phyloP scores from a whole-genome alignment of 805 yeast genomes.

The Limtongozyma cylindracea region DNA sequence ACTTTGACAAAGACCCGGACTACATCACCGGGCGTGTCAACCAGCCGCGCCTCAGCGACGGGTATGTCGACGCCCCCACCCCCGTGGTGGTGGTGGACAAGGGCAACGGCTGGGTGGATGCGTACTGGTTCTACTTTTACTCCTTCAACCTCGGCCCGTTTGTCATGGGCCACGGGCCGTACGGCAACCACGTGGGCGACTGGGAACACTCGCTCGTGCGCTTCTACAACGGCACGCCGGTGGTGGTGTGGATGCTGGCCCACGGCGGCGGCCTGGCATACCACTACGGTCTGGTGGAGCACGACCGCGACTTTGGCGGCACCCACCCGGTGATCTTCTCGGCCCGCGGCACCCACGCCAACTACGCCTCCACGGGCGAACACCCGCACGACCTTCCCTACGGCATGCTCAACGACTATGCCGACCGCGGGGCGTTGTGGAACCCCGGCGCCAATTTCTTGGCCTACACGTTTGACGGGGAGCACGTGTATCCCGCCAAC shows the following conservation, averaged over 20 bases:
- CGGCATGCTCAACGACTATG: slow-evolving; percentile 72
- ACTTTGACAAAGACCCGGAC: slow-evolving; percentile 46
- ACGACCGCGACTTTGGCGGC: slow-evolving; percentile 16
- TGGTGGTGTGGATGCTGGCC: slow-evolving; percentile 87
- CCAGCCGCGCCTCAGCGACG: slow-evolving; percentile 46
- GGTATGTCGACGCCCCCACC: slow-evolving; percentile 64
- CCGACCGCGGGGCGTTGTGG: slow-evolving; percentile 92
- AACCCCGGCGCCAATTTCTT: slow-evolving; percentile 66
- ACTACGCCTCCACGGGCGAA: slow-evolving; percentile 88
- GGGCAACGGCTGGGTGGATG: slow-evolving; percentile 87
- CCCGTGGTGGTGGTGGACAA: slow-evolving; percentile 67
- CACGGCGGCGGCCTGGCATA: slow-evolving; percentile 96
- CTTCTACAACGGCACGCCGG: slow-evolving; percentile 58
- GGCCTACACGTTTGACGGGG: slow-evolving; percentile 61
- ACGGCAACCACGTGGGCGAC: slow-evolving; percentile 92
- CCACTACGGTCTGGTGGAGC: slow-evolving; percentile 46
- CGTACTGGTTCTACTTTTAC: slow-evolving; percentile 91
- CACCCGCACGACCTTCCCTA: slow-evolving; percentile 92
- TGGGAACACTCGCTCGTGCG: slow-evolving; percentile 93
- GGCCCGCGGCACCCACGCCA: slow-evolving; percentile 94
- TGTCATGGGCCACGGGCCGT: slow-evolving; percentile 95
- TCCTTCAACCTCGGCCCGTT: slow-evolving; percentile 88
- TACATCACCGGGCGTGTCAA: slow-evolving; percentile 64
- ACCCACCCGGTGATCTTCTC: slow-evolving; percentile 55
- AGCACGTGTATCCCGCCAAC: slow-evolving; percentile 13